Evolutionary conservation across 192 early-diverging fungal species (phyloP), one percentile per base, ranked within the genome.

Genomic region (Anaeromyces robustus): DNA sequence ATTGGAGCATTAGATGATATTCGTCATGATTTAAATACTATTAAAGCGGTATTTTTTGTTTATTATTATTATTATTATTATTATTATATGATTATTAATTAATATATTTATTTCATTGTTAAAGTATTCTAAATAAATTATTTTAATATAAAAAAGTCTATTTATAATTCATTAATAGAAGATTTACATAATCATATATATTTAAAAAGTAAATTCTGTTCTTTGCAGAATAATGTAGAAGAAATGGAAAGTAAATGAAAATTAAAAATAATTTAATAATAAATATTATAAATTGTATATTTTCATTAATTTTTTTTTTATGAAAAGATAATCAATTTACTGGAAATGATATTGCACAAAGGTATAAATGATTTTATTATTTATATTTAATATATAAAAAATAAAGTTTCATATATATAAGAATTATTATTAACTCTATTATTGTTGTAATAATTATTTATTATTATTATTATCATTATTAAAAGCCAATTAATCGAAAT

Each of bases 151-250:
- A 30, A 28, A 29, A 77, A 87, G 87, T 83, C 43, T 0, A 30
- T 91, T 16, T 84, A 83, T 39, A 89, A 91, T 80, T 87, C 84
- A 17, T 78, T 91, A 28, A 84, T 88, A 29, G 88, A 89, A 30
- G 90, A 91, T 81, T 83, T 91, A 0, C 86, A 89, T 79, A 87
- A 83, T 79, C 90, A 91, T 82, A 28, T 90, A 13, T 91, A 91
- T 59, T 82, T 91, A 29, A 90, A 90, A 81, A 89, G 81, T 77
- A 77, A 85, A 1, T 86, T 87, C 81, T 85, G 84, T 83, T 14
- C 85, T 7, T 11, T 22, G 6, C 52, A 68, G n/a, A 68, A 9
- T n/a, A 68, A n/a, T 68, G n/a, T n/a, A 28, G 52, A 68, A 68
- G 52, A 68, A 2, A 68, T n/a, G 4, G 52, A 68, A n/a, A 68